phyloP scores from a whole-genome alignment of 306 rosid genomes.

The Citrullus amarus region DNA sequence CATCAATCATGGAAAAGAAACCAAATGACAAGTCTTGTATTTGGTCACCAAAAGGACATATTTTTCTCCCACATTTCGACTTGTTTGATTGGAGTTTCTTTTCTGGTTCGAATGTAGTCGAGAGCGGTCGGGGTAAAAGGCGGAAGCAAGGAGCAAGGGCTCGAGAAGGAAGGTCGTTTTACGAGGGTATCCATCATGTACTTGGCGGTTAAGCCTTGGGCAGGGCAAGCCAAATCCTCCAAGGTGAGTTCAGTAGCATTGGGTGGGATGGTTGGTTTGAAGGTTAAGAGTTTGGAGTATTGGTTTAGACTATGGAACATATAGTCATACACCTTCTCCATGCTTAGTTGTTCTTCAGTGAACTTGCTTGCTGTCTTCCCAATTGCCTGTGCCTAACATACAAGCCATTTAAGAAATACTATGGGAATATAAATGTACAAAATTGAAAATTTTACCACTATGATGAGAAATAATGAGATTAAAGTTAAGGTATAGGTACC shows the following conservation, averaged over 20 bases:
- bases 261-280: conserved; percentile 39
- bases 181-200: conserved; percentile 55
- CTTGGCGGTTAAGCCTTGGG: conserved; percentile 23
- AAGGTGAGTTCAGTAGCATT: conserved; percentile 44
- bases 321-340: conserved; percentile 71
- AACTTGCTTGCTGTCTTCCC: conserved; percentile 55
- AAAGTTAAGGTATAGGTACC: conserved; percentile 18
- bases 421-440: too few species aligned
- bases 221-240: conserved; percentile 56
- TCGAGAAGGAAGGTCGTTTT: conserved; percentile 34
- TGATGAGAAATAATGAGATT: too few species aligned
- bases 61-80: conserved; percentile 39
- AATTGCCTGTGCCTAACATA: conserved; percentile 39
- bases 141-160: conserved; percentile 50
- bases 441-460: too few species aligned
- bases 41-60: neutral
- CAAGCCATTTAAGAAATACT: too few species aligned
- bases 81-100: conserved; percentile 22
- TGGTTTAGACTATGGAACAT: conserved; percentile 57
- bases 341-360: conserved; percentile 47
- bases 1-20: neutral
- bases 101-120: conserved; percentile 20
- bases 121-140: conserved; percentile 51
- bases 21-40: neutral
- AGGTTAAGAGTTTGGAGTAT: conserved; percentile 50